Conservation (phyloP, 257 asterid species). For the Paulownia fortunei region DNA sequence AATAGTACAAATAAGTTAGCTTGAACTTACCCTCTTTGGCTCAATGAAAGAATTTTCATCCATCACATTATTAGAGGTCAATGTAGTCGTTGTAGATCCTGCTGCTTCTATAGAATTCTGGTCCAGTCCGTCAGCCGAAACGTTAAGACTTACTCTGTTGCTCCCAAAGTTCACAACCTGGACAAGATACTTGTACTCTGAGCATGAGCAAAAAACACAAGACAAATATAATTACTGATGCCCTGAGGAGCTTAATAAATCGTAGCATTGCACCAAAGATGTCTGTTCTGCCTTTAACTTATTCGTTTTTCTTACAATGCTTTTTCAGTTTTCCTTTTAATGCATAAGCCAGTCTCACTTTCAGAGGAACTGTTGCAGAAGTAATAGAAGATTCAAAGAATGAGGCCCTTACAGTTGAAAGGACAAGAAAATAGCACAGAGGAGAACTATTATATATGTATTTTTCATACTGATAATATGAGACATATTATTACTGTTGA, state of each 20-base stretch:
- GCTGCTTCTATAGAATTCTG: conserved; percentile 41
- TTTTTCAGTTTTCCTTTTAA: not conserved
- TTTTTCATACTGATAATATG: no score
- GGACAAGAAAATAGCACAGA: not conserved
- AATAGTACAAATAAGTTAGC: not conserved
- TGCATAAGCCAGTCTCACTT: no score
- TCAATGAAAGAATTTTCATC: conserved; percentile 82
- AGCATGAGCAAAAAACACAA: not conserved
- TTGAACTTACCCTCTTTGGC: conserved; percentile 61
- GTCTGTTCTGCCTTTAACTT: not conserved
- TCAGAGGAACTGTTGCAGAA: no score
- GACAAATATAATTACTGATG: not conserved
- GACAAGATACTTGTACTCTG: conserved; percentile 10
- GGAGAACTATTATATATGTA: no score
- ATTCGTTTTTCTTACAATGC: not conserved
- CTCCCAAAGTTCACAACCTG: conserved; percentile 79
- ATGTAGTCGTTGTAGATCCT: conserved; percentile 59
- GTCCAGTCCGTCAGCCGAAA: conserved; percentile 56
- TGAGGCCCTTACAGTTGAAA: not conserved
- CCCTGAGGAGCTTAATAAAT: not conserved
- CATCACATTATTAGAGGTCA: conserved; percentile 63
- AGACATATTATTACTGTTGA: no score
- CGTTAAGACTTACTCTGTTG: conserved; percentile 45
- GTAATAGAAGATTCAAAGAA: no score
- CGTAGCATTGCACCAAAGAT: not conserved